These are phyloP conservation scores for Ophidiomyces ophidiicola DNA, from an alignment of 2,329 filamentous ascomycete species.

Conservation along the genomic window DNA sequence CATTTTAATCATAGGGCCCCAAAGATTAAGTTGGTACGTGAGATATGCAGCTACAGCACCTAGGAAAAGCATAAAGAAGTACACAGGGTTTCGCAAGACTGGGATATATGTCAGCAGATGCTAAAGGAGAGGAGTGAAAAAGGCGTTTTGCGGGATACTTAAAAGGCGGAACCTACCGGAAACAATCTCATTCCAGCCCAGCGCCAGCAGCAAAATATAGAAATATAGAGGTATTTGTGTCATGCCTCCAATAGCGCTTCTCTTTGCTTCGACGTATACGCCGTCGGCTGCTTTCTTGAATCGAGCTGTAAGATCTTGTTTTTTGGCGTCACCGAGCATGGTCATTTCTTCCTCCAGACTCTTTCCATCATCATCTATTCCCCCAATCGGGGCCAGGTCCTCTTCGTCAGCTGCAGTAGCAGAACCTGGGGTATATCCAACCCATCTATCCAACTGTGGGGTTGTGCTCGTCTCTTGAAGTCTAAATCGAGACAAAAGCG, in stretches of 20 bases:
- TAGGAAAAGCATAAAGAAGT: conserved; percentile 79
- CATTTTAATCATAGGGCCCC: conserved; percentile 94
- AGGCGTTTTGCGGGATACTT: neutral
- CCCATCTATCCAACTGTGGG: conserved; percentile 73
- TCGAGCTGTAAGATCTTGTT: conserved; percentile 78
- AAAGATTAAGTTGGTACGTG: conserved; percentile 85
- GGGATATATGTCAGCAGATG: neutral
- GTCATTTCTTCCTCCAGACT: conserved; percentile 94
- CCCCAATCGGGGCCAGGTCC: conserved; percentile 76
- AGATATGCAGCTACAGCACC: conserved; percentile 67
- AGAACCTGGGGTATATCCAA: conserved; percentile 63
- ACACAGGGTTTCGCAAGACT: conserved; percentile 88
- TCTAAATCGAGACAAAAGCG: conserved; percentile 73
- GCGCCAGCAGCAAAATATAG: conserved; percentile 71
- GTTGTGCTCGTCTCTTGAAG: conserved; percentile 60
- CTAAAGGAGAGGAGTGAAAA: no score
- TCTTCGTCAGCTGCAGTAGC: conserved; percentile 78
- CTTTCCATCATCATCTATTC: conserved; percentile 88
- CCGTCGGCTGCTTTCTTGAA: conserved; percentile 99
- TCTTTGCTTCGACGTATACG: conserved; percentile 95
- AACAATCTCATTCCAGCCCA: conserved; percentile 98
- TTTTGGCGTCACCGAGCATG: conserved; percentile 77
- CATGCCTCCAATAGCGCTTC: conserved; percentile 88
- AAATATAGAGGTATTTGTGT: conserved; percentile 92
- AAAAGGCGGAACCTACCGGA: conserved; percentile 53